Conservation (phyloP, 2,329 filamentous ascomycete species). For the Nigrospora osmanthi region DNA sequence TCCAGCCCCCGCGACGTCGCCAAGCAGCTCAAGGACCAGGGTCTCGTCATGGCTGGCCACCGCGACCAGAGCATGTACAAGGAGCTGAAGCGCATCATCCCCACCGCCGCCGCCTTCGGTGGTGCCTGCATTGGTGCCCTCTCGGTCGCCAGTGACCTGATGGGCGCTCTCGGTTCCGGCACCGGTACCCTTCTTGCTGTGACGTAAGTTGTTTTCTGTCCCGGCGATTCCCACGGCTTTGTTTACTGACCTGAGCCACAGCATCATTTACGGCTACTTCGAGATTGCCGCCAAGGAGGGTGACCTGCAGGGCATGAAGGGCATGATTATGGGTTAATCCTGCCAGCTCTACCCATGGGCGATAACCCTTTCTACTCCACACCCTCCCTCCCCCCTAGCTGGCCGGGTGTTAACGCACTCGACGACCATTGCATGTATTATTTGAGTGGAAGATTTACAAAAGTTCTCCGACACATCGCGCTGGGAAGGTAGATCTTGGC, state of each 20-base stretch:
- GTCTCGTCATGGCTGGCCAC: constrained; percentile 98
- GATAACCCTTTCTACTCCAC: background rate
- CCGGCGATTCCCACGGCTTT: background rate
- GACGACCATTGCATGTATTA: constrained; percentile 2
- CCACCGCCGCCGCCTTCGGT: constrained; percentile 94
- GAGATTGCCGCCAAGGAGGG: constrained; percentile 99
- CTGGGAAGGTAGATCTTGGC: background rate
- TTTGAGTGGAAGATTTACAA: background rate
- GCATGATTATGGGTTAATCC: constrained; percentile 62
- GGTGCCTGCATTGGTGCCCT: constrained; percentile 98
- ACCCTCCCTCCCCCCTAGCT: background rate
- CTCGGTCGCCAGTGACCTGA: constrained; percentile 88
- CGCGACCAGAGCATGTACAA: constrained; percentile 99
- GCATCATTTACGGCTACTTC: constrained; percentile 99
- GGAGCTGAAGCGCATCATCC: constrained; percentile 98
- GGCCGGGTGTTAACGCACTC: background rate
- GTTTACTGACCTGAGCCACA: constrained; percentile 28
- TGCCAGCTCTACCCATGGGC: too few relatives aligned
- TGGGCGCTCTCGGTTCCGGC: constrained; percentile 91
- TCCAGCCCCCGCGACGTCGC: constrained; percentile 96
- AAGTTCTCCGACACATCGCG: constrained; percentile 1
- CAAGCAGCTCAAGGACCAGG: constrained; percentile 99
- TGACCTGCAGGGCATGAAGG: constrained; percentile 77
- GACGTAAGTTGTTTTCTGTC: constrained; percentile 62
- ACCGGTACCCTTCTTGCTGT: constrained; percentile 98